Conservation (phyloP, 176 grass and related monocot species). For the Aegilops longissima region DNA sequence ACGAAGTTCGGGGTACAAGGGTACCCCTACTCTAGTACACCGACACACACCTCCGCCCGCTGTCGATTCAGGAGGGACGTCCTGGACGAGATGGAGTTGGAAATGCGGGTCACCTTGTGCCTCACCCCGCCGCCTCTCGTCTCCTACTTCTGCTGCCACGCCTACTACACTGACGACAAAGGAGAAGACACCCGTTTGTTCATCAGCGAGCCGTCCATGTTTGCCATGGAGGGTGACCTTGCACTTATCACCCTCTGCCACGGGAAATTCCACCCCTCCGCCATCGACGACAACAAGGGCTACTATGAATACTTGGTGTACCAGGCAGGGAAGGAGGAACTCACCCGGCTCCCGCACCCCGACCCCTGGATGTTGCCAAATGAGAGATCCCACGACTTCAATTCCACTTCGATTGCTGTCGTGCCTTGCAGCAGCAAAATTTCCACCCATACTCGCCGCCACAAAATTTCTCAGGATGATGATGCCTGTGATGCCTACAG, state of each 20-base stretch:
- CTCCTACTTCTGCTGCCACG: not conserved
- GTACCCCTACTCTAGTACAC: too few relatives aligned
- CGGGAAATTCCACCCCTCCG: not conserved
- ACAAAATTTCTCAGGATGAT: too few relatives aligned
- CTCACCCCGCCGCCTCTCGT: not conserved
- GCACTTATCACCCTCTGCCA: not conserved
- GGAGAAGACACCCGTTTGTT: not conserved
- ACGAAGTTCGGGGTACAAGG: too few relatives aligned
- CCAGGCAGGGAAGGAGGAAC: not conserved
- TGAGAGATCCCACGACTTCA: not conserved
- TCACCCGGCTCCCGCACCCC: not conserved
- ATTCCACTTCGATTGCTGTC: not conserved
- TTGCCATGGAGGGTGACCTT: not conserved
- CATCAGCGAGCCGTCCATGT: not conserved
- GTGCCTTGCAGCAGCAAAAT: too few relatives aligned
- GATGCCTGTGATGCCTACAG: too few relatives aligned
- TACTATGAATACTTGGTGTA: not conserved
- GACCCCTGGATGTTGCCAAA: not conserved
- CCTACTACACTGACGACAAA: not conserved
- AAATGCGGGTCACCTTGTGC: not conserved
- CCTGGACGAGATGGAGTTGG: not conserved
- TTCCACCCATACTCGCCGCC: too few relatives aligned
- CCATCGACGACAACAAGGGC: not conserved
- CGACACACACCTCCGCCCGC: not conserved
- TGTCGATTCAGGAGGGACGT: not conserved